Percentiles rank a stretch among this genome's conserved stretches.
Evolutionary conservation across 139 green algal genomes (phyloP).

Genomic region (Closterium sp.): DNA sequence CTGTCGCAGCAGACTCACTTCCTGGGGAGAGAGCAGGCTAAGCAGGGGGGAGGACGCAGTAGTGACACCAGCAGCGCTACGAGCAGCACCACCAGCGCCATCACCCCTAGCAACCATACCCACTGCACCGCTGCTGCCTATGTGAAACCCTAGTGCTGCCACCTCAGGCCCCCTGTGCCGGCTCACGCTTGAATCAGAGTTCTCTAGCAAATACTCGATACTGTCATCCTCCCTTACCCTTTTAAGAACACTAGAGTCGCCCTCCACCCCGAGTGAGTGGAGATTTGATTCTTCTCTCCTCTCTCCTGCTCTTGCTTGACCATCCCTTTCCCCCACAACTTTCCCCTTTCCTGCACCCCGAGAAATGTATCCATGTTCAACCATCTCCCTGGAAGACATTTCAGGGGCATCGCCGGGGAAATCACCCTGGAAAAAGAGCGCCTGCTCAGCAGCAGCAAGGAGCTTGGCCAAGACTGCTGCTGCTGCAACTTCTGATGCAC

Average conservation of each 20-base stretch:
- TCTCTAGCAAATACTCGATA: not conserved
- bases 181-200: not conserved
- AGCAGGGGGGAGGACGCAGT: not conserved
- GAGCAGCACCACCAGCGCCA: not conserved
- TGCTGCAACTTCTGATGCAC: not conserved
- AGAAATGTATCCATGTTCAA: not conserved
- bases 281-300: not conserved
- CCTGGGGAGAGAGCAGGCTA: not conserved
- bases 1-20: not conserved
- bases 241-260: not conserved
- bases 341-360: not conserved
- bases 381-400: not conserved
- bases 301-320: not conserved
- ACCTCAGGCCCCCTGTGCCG: not conserved
- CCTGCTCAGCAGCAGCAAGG: not conserved
- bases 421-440: not conserved
- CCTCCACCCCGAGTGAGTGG: not conserved
- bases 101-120: not conserved
- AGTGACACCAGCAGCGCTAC: not conserved
- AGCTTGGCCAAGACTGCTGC: not conserved
- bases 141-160: not conserved
- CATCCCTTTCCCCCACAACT: not conserved
- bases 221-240: not conserved
- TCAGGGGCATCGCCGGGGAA: not conserved
- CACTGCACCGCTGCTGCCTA: not conserved